Conservation (phyloP, 306 rosid genomes). For the Dalbergia cochinchinensis region DNA sequence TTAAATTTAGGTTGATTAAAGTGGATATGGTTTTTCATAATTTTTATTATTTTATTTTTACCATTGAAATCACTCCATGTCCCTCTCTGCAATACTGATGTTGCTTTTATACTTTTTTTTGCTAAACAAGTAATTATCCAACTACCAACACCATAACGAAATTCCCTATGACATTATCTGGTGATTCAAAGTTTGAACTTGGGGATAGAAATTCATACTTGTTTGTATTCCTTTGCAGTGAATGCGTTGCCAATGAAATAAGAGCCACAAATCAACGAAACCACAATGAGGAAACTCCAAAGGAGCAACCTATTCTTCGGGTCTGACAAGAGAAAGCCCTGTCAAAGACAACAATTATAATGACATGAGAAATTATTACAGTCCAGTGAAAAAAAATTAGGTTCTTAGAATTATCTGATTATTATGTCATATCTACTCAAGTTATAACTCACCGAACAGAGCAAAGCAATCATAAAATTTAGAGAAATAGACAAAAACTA, state of each 20-base stretch:
- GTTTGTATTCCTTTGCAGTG: conserved; percentile 67
- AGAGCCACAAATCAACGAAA: conserved; percentile 72
- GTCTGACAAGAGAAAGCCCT: conserved; percentile 61
- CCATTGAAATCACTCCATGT: conserved; percentile 11
- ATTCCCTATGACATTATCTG: background rate
- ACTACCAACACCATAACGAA: conserved; percentile 7
- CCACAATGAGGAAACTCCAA: conserved; percentile 58
- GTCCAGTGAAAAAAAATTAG: background rate
- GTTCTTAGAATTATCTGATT: background rate
- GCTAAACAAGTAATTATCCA: conserved; percentile 15
- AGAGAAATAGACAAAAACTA: background rate
- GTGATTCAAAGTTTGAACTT: background rate
- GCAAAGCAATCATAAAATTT: conserved; percentile 15
- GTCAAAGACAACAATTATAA: conserved; percentile 39
- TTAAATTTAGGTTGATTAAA: background rate
- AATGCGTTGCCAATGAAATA: conserved; percentile 66
- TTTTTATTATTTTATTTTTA: background rate
- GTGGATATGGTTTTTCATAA: background rate
- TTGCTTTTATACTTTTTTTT: background rate
- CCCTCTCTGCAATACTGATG: background rate
- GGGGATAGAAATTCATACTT: conserved; percentile 48
- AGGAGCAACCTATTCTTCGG: conserved; percentile 68
- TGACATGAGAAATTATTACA: conserved; percentile 5
- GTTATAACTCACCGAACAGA: background rate
- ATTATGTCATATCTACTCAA: background rate